These are phyloP conservation scores for Penicillium coffeae DNA, from an alignment of 495 filamentous ascomycete species.

Conservation along the genomic window DNA sequence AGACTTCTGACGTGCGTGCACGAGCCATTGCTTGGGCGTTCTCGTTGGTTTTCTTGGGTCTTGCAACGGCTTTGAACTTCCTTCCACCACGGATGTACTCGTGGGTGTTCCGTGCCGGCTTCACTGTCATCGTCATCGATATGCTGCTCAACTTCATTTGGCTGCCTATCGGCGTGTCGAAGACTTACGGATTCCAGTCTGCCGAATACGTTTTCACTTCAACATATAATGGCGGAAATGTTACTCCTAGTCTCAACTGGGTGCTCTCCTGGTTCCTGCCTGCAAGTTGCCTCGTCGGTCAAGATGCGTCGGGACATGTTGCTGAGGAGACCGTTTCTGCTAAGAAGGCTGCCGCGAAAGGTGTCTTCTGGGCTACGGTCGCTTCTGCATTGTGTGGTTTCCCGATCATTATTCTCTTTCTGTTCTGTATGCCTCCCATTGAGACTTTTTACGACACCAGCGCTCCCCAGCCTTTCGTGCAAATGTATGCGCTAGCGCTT, in stretches of 20 bases:
- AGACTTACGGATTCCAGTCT: conserved; percentile 32
- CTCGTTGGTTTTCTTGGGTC: conserved; percentile 27
- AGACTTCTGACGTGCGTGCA: conserved; percentile 27
- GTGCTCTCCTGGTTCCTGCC: conserved; percentile 33
- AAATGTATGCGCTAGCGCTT: conserved; percentile 33
- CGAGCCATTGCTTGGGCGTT: conserved; percentile 32
- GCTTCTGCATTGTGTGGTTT: conserved; percentile 33
- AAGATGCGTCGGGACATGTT: conserved; percentile 36
- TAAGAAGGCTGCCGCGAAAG: conserved; percentile 35
- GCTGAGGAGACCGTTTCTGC: conserved; percentile 35
- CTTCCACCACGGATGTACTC: conserved; percentile 30
- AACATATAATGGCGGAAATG: conserved; percentile 30
- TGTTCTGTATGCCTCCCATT: conserved; percentile 35
- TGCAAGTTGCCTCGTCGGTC: conserved; percentile 29
- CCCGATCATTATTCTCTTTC: conserved; percentile 33
- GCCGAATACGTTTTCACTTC: conserved; percentile 34
- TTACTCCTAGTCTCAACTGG: conserved; percentile 30
- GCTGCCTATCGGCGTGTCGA: conserved; percentile 31
- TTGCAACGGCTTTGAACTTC: conserved; percentile 32
- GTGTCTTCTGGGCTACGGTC: conserved; percentile 35
- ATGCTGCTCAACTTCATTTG: conserved; percentile 37
- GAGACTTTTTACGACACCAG: conserved; percentile 28
- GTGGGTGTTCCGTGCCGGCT: conserved; percentile 34
- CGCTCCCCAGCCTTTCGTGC: conserved; percentile 37
- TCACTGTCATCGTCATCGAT: conserved; percentile 30